Conservation (phyloP, 257 asterid species). For the Rauvolfia tetraphylla region DNA sequence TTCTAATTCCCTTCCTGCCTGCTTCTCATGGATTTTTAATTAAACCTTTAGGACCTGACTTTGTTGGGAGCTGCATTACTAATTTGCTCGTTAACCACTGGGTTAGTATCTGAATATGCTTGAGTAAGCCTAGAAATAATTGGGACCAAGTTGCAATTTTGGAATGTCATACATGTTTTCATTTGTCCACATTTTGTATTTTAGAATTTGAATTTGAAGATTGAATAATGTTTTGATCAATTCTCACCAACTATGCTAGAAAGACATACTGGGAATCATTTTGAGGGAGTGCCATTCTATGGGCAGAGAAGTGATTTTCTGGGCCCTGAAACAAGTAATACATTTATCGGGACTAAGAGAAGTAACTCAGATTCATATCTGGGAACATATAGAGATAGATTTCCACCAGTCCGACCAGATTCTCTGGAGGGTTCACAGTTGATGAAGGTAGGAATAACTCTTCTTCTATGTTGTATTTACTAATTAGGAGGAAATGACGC, state of each 20-base stretch:
- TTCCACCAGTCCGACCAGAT: conserved; percentile 49
- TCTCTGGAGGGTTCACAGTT: conserved; percentile 65
- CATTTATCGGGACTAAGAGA: conserved; percentile 60
- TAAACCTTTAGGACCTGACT: background rate
- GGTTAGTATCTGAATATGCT: background rate
- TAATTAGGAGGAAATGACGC: background rate
- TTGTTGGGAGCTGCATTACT: background rate
- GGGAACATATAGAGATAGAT: conserved; percentile 60
- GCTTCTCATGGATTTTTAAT: background rate
- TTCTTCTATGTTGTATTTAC: conserved; percentile 12
- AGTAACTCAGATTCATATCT: conserved; percentile 70
- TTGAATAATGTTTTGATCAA: conserved; percentile 28
- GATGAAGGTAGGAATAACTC: conserved; percentile 48
- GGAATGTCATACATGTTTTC: background rate
- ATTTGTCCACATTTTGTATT: background rate
- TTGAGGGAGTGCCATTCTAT: conserved; percentile 75
- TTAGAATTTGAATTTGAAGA: conserved; percentile 1
- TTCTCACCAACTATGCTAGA: conserved; percentile 50
- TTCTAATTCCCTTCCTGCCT: background rate
- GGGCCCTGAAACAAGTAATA: conserved; percentile 52
- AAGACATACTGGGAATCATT: conserved; percentile 54
- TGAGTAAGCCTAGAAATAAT: background rate
- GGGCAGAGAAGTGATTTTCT: conserved; percentile 64
- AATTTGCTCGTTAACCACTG: background rate
- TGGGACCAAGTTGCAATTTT: background rate